Base-by-base conservation (phyloP, 768 basidiomycete species). In the Russula virescens region DNA sequence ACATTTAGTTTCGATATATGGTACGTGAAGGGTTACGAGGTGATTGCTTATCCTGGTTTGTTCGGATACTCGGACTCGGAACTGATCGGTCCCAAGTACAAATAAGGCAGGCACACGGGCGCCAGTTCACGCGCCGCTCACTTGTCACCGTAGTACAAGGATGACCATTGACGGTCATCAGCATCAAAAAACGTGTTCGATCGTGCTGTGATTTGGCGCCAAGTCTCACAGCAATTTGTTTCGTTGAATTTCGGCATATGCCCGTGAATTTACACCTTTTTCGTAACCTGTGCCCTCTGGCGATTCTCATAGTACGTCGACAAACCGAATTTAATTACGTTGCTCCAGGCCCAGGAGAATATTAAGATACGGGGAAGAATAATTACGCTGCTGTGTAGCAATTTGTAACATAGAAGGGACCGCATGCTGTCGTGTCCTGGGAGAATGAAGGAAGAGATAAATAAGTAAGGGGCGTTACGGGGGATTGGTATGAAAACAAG, bases 321-420 rank as follows among this genome's bases (percentile, higher is more conserved):
- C 21, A 38, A 31, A 42, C 7, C 8, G 3, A 48, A 40, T 38
- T 60, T 31, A 6, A 60, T 45, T 60, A 31, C 21, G 5, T 34
- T n/a, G 23, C 14, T 2, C 58, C 14, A 52, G 6, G 31, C 8
- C 14, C 23, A 34, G 34, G 25, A 18, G 28, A 18, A 23, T 34
- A 43, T 60, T 34, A 46, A 5, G 13, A 19, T 53, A 53, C 23
- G 5, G 13, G 21, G 28, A 43, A 14, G 49, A 45, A 51, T 10
- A 10, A 62, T 63, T 63, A 63, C 3, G 35, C 38, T 58, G 28
- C 56, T 40, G 31, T 47, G 21, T 21, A 49, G 62, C 58, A 48
- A 59, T 19, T 21, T 9, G 47, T 63, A 63, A 35, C 31, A 50
- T 60, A 47, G 19, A 40, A 38, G 1, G 18, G 35, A 28, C n/a